These are phyloP conservation scores for Pueraria montana DNA, from an alignment of 306 rosid species.

Conservation along the genomic window DNA sequence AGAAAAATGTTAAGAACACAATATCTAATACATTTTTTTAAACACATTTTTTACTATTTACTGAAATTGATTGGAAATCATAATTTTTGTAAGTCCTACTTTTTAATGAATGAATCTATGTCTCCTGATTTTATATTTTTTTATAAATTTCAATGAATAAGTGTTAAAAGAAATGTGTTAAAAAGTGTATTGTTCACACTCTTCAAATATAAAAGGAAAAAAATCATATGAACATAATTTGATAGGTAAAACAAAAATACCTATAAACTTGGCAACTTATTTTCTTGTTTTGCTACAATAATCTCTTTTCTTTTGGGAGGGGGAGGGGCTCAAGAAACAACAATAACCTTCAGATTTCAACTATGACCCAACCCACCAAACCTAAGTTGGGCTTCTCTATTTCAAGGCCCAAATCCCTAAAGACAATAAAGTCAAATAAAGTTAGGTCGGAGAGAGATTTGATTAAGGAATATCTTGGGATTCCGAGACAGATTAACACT, in stretches of 20 bases:
- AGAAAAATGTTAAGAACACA: too few relatives aligned
- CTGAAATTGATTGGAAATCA: too few relatives aligned
- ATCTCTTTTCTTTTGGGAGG: neutral
- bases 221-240: neutral
- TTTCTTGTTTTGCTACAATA: neutral
- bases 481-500: neutral
- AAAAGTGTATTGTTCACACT: too few relatives aligned
- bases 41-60: too few relatives aligned
- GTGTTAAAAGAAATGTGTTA: too few relatives aligned
- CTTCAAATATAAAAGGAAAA: neutral
- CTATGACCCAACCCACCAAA: neutral
- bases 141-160: too few relatives aligned
- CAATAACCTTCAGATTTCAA: neutral
- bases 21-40: too few relatives aligned
- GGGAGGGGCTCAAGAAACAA: neutral
- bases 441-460: neutral
- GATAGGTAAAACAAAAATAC: neutral
- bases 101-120: too few relatives aligned
- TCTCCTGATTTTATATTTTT: too few relatives aligned
- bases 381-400: neutral
- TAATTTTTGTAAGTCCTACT: too few relatives aligned
- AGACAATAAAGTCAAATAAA: neutral
- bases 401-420: neutral
- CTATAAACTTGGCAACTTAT: neutral
- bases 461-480: neutral